Percentiles rank a stretch among this genome's conserved stretches.
Conservation (phyloP, 2,329 filamentous ascomycete species). For the Penicillium sp. region DNA sequence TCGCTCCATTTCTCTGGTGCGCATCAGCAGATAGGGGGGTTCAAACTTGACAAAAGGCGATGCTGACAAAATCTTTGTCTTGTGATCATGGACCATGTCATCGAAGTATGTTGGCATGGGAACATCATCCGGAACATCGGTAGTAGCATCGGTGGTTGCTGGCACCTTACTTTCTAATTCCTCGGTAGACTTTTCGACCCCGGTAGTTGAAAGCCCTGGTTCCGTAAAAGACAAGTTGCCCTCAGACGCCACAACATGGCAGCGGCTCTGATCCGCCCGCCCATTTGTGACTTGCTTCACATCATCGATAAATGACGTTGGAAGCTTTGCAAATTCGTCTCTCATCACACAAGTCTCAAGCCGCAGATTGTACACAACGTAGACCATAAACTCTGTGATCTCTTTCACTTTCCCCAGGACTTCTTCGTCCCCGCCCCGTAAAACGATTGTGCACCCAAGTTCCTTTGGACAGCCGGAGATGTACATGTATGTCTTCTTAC, state of each 20-base stretch:
- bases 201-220: slow-evolving; percentile 8
- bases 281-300: slow-evolving; percentile 13
- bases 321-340: slow-evolving; percentile 86
- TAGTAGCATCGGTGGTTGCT: slow-evolving; percentile 18
- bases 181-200: slow-evolving; percentile 17
- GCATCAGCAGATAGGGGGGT: slow-evolving; percentile 89
- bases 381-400: slow-evolving; percentile 98
- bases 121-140: slow-evolving; percentile 70
- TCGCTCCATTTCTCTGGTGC: slow-evolving; percentile 85
- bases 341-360: slow-evolving; percentile 91
- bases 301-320: slow-evolving; percentile 57
- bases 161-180: slow-evolving; percentile 15
- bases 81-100: slow-evolving; percentile 89
- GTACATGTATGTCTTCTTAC: slow-evolving; percentile 94
- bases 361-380: slow-evolving; percentile 96
- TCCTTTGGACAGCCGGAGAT: slow-evolving; percentile 86
- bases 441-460: slow-evolving; percentile 89
- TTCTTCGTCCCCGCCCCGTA: slow-evolving; percentile 74
- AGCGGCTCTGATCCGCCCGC: slow-evolving; percentile 2
- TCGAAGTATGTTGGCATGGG: slow-evolving; percentile 91
- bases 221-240: not conserved
- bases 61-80: slow-evolving; percentile 88
- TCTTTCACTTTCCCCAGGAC: slow-evolving; percentile 78
- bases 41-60: slow-evolving; percentile 96
- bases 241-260: slow-evolving; percentile 1